Base-by-base conservation (phyloP, 2,329 filamentous ascomycete species). In the Colletotrichum sp. region DNA sequence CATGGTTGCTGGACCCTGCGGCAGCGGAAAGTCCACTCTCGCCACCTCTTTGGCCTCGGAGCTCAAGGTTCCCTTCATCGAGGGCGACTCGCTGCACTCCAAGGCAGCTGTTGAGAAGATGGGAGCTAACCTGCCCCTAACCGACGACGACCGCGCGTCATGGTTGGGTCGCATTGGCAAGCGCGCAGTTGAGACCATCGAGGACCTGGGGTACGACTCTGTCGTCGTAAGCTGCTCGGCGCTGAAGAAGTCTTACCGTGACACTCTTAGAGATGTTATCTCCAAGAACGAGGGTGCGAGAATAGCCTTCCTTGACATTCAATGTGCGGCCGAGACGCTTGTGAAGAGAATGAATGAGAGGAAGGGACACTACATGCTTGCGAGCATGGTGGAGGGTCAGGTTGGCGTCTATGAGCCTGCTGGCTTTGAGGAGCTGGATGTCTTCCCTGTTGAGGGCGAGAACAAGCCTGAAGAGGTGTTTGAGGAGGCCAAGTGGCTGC, bases 161-260 rank as follows among this genome's bases (percentile, higher is more conserved):
- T 85, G 84, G 84, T 78, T 85, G 4, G 71, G 76, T 8, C 78
- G 81, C 12, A 72, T 85, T 8, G 78, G 77, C 5, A 52, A 70
- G 8, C 78, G 78, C 6, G 78, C 80, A 0, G 60, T 79, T 32
- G 78, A 83, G 70, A 71, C 79, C 34, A 65, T 81, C 52, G 71
- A 78, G 32, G 80, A 83, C 3, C 75, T 83, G 9, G 80, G 78
- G 3, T 80, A 81, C 15, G 71, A 78, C 15, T 71, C 77, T 7
- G 82, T 83, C 1, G 72, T 86, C 6, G 78, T 87, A 3, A 85
- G 84, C 22, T 88, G 85, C 77, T 87, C 86, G 10, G 84, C 84
- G 1, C 78, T 87, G 61, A 83, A 81, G 58, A 76, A 74, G 15
- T 58, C 74, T 1, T 85, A 86, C 68, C 81, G 86, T 4, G 79